These are phyloP conservation scores for Myochromella boudieri DNA, from an alignment of 768 basidiomycete species.

Conservation along the genomic window DNA sequence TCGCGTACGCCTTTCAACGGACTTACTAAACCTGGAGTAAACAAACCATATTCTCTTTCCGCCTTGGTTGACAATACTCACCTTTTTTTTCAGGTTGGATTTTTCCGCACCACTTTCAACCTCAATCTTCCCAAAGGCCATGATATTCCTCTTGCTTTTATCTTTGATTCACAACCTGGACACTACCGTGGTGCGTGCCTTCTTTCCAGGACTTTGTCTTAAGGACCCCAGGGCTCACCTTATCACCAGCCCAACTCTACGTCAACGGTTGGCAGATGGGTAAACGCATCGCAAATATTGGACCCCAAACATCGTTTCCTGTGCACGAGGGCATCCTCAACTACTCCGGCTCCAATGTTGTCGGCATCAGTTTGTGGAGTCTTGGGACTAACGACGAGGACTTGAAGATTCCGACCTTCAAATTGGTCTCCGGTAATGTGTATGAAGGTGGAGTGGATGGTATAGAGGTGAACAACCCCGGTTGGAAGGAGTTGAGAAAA, in stretches of 20 bases:
- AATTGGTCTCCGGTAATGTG: slow-evolving; percentile 2
- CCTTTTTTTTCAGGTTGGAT: slow-evolving; percentile 12
- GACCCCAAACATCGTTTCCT: slow-evolving; percentile 14
- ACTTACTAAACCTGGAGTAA: slow-evolving; percentile 15
- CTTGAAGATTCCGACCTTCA: slow-evolving; percentile 12
- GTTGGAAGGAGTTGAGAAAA: slow-evolving; percentile 6
- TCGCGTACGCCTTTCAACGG: slow-evolving; percentile 15
- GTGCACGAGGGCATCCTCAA: slow-evolving; percentile 16
- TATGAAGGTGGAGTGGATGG: slow-evolving; percentile 14
- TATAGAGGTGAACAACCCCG: slow-evolving; percentile 9
- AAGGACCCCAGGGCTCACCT: background rate
- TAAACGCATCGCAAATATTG: slow-evolving; percentile 17
- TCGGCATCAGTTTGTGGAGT: slow-evolving; percentile 16
- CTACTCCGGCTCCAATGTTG: slow-evolving; percentile 11
- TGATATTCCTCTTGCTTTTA: slow-evolving; percentile 14
- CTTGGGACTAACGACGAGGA: slow-evolving; percentile 8
- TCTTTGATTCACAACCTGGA: slow-evolving; percentile 10
- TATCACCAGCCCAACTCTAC: slow-evolving; percentile 15
- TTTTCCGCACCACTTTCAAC: slow-evolving; percentile 17
- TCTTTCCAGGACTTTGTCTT: background rate
- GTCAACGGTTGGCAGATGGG: slow-evolving; percentile 20
- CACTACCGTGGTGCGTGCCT: slow-evolving; percentile 12
- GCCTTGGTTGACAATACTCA: background rate
- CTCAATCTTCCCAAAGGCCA: slow-evolving; percentile 11
- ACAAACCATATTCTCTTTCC: background rate